A percentile compares a stretch with the other conserved stretches of the same genome.
These are phyloP conservation scores for Biancaea sappan DNA, from an alignment of 306 rosid genomes.

Conservation along the genomic window DNA sequence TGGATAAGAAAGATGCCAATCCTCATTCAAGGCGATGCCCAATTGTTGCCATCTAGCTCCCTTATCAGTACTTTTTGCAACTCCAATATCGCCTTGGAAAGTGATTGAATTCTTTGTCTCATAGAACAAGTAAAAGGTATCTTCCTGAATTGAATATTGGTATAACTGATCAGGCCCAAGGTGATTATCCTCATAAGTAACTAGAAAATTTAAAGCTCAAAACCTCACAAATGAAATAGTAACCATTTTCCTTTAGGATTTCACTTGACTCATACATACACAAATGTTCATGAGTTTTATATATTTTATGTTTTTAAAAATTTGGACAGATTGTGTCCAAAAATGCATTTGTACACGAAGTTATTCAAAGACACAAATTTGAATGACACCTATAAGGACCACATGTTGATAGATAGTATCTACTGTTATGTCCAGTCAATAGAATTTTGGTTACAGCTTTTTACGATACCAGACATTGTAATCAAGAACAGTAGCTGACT, in stretches of 20 bases:
- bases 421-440: neutral
- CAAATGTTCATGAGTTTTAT: neutral
- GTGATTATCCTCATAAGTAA: slow-evolving; percentile 9
- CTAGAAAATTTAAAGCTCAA: slow-evolving; percentile 9
- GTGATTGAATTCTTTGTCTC: slow-evolving; percentile 89
- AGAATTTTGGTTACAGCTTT: neutral
- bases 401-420: slow-evolving; percentile 6
- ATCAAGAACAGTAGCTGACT: neutral
- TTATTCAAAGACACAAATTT: neutral
- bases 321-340: neutral
- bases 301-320: neutral
- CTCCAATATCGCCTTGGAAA: slow-evolving; percentile 96
- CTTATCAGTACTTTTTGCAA: slow-evolving; percentile 82
- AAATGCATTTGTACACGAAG: neutral
- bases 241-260: neutral
- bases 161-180: slow-evolving; percentile 28
- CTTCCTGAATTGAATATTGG: slow-evolving; percentile 58
- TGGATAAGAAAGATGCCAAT: slow-evolving; percentile 98
- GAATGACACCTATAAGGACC: slow-evolving; percentile 5
- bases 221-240: slow-evolving; percentile 18
- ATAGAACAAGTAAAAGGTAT: slow-evolving; percentile 72
- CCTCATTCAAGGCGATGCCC: slow-evolving; percentile 90
- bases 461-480: neutral
- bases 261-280: neutral
- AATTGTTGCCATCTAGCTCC: slow-evolving; percentile 95